A percentile compares a stretch with the other conserved stretches of the same genome.
Evolutionary conservation across 257 asterid genomes (phyloP).

Genomic region (Solanum habrochaites): DNA sequence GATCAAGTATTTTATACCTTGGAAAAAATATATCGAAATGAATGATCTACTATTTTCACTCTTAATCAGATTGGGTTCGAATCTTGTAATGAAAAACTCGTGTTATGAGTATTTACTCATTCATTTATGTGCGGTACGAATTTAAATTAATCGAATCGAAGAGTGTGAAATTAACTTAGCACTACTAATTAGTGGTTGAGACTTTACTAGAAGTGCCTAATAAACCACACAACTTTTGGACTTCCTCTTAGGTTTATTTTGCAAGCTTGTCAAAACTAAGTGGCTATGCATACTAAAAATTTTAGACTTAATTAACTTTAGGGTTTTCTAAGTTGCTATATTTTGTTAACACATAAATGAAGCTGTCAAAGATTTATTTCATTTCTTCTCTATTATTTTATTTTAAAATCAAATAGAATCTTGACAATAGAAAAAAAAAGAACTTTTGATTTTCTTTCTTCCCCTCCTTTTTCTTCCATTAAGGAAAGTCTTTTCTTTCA

Average conservation of each 20-base stretch:
- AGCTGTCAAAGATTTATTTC: background rate
- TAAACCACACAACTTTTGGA: background rate
- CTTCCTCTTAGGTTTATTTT: background rate
- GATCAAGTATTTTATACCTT: background rate
- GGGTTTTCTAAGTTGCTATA: background rate
- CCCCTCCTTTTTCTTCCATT: background rate
- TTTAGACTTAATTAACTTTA: background rate
- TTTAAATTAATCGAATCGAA: background rate
- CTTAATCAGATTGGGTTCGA: background rate
- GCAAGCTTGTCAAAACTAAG: background rate
- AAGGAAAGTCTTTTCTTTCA: background rate
- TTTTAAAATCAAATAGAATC: background rate
- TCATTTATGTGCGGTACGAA: background rate
- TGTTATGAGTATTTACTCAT: background rate
- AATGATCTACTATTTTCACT: background rate
- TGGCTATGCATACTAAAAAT: background rate
- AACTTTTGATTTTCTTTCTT: background rate
- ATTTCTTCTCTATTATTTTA: background rate
- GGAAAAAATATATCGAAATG: background rate
- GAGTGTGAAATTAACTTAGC: background rate
- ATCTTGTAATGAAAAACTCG: background rate
- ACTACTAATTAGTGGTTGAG: background rate
- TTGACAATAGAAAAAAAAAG: background rate
- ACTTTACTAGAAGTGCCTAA: background rate
- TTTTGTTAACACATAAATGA: background rate